Evolutionary conservation across 2,329 filamentous ascomycete genomes (phyloP).

Genomic region (Phialemonium atrogriseum): DNA sequence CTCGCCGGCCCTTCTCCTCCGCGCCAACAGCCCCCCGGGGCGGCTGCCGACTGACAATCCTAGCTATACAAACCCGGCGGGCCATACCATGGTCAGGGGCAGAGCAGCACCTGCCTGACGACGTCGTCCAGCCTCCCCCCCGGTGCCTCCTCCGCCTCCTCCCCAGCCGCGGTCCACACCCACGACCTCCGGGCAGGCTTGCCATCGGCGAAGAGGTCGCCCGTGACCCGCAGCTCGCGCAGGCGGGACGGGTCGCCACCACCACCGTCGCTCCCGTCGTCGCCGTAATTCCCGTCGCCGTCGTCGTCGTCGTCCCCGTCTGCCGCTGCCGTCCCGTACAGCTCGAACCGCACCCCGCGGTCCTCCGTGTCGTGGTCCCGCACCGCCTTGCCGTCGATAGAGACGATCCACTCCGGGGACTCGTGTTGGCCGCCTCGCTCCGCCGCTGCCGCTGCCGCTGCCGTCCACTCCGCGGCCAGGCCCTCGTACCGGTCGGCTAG

Average conservation of each 20-base stretch:
- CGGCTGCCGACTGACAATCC: too few species aligned
- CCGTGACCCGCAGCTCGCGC: neutral
- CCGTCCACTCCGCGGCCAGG: constrained; percentile 1
- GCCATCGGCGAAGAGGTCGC: neutral
- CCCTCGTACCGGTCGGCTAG: constrained; percentile 1
- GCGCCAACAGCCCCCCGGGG: too few species aligned
- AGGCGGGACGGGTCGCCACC: neutral
- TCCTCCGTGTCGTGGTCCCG: constrained; percentile 10
- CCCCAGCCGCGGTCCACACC: constrained; percentile 5
- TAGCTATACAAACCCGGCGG: too few species aligned
- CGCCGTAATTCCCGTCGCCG: too few species aligned
- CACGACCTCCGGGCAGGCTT: constrained; percentile 7
- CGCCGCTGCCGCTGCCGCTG: neutral
- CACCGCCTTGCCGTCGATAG: constrained; percentile 7
- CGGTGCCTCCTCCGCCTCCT: constrained; percentile 24
- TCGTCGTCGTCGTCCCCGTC: neutral
- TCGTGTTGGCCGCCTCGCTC: neutral
- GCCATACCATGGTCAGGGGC: too few species aligned
- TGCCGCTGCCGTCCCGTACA: constrained; percentile 3
- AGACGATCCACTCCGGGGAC: constrained; percentile 8
- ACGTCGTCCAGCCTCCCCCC: constrained; percentile 27
- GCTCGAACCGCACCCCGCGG: constrained; percentile 11
- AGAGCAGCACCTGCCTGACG: constrained; percentile 7
- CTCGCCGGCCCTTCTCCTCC: too few species aligned
- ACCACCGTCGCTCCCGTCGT: neutral